Conservation (phyloP, 352 stramenopile species). For the Phytophthora meadii region DNA sequence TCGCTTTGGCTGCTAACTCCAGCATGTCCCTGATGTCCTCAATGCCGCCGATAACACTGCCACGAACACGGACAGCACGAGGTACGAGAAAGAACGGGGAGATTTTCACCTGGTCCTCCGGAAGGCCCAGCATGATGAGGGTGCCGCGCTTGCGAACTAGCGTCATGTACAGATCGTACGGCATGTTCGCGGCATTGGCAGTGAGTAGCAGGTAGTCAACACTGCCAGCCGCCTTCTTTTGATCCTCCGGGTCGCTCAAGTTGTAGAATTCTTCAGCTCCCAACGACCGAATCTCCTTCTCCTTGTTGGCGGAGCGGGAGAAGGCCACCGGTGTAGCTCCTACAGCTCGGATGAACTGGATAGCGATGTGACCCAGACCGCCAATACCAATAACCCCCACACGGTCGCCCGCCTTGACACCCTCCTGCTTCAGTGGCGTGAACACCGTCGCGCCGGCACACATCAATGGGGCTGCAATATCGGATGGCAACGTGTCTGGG, state of each 20-base stretch:
- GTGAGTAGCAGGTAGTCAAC: slow-evolving; percentile 82
- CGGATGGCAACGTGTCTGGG: slow-evolving; percentile 11
- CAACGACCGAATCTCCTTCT: slow-evolving; percentile 17
- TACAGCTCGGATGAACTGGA: slow-evolving; percentile 61
- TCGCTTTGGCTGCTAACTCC: slow-evolving; percentile 67
- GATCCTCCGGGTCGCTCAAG: slow-evolving; percentile 31
- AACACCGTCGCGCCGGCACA: slow-evolving; percentile 21
- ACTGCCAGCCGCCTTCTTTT: slow-evolving; percentile 17
- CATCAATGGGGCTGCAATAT: slow-evolving; percentile 11
- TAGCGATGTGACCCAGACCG: slow-evolving; percentile 28
- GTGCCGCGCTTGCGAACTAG: slow-evolving; percentile 52
- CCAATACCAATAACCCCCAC: slow-evolving; percentile 51
- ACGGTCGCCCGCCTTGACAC: slow-evolving; percentile 24
- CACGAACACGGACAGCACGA: too few relatives aligned
- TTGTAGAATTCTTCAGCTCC: slow-evolving; percentile 24
- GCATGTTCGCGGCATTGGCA: slow-evolving; percentile 56
- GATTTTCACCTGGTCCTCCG: slow-evolving; percentile 52
- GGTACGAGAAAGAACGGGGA: too few relatives aligned
- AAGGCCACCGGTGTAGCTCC: slow-evolving; percentile 18
- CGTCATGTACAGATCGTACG: slow-evolving; percentile 55
- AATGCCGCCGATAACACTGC: too few relatives aligned
- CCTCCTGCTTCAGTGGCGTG: slow-evolving; percentile 27
- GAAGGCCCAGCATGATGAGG: slow-evolving; percentile 59
- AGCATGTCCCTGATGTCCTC: slow-evolving; percentile 52
- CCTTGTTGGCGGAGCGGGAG: slow-evolving; percentile 20